phyloP scores from a whole-genome alignment of 805 yeast species.

The Pichia cephalocereana region DNA sequence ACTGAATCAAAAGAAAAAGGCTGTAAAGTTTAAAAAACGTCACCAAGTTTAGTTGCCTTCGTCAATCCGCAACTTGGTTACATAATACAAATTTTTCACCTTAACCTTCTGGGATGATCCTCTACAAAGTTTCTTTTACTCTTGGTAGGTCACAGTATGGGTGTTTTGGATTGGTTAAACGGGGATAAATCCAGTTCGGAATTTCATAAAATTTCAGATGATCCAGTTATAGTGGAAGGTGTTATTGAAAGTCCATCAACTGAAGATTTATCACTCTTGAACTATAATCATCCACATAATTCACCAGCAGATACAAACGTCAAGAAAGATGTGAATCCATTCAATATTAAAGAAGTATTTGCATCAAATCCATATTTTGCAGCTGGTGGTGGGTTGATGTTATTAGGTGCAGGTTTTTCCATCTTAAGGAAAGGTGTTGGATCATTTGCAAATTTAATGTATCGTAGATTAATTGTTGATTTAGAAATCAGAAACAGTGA shows the following conservation, averaged over 20 bases:
- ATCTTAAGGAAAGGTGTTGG: slow-evolving; percentile 60
- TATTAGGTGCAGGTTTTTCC: slow-evolving; percentile 84
- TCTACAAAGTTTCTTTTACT: not conserved
- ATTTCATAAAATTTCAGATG: not conserved
- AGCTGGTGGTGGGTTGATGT: slow-evolving; percentile 97
- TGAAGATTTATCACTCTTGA: slow-evolving; percentile 42
- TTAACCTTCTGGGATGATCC: not conserved
- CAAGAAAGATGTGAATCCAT: not conserved
- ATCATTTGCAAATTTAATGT: slow-evolving; percentile 55
- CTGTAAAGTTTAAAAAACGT: not conserved
- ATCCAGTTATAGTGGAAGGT: slow-evolving; percentile 3
- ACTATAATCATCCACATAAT: slow-evolving; percentile 10
- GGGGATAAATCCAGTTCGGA: not conserved
- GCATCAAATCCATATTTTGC: slow-evolving; percentile 83
- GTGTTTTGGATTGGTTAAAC: slow-evolving; percentile 1
- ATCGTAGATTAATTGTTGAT: slow-evolving; percentile 81
- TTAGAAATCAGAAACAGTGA: slow-evolving; percentile 90
- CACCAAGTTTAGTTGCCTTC: not conserved
- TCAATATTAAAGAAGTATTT: slow-evolving; percentile 30
- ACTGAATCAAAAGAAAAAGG: not conserved
- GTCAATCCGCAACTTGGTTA: not conserved
- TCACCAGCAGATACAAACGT: not conserved
- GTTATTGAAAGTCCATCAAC: slow-evolving; percentile 9
- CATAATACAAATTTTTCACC: not conserved
- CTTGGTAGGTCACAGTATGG: not conserved